Evolutionary conservation across 768 basidiomycete species (phyloP).

Genomic region (Amylocystis lapponica): DNA sequence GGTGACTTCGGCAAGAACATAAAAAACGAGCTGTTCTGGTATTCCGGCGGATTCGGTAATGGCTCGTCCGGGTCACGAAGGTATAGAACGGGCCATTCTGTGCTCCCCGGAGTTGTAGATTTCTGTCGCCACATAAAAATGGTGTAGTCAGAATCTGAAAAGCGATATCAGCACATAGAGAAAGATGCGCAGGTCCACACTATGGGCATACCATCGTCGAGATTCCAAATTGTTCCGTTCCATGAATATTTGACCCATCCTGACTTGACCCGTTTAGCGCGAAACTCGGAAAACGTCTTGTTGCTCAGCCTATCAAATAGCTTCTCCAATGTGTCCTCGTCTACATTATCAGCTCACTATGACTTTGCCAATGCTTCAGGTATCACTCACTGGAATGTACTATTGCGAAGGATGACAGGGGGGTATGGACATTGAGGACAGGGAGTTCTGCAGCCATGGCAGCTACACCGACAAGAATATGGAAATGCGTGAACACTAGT

Average conservation of each 20-base stretch:
- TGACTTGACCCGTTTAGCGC: constrained; percentile 56
- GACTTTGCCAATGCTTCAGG: background rate
- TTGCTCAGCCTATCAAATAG: constrained; percentile 69
- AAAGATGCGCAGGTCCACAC: too few species aligned
- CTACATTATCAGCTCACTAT: too few species aligned
- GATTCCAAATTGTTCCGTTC: constrained; percentile 71
- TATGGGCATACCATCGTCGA: constrained; percentile 72
- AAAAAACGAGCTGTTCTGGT: constrained; percentile 69
- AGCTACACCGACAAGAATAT: too few species aligned
- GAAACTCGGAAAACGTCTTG: constrained; percentile 55
- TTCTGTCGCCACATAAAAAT: constrained; percentile 79
- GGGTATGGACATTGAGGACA: constrained; percentile 73
- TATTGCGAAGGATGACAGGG: constrained; percentile 65
- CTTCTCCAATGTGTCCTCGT: constrained; percentile 58
- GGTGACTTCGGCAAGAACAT: constrained; percentile 35
- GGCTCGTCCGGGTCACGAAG: constrained; percentile 55
- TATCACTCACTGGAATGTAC: constrained; percentile 61
- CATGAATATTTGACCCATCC: constrained; percentile 89
- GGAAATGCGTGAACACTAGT: too few species aligned
- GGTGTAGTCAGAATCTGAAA: constrained; percentile 77
- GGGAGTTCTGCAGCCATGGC: constrained; percentile 26
- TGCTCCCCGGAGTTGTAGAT: constrained; percentile 22
- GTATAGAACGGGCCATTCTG: constrained; percentile 48
- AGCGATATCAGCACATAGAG: constrained; percentile 1
- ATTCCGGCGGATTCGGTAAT: constrained; percentile 56